phyloP scores from a whole-genome alignment of 768 basidiomycete genomes.

The Pleurotus tuoliensis region DNA sequence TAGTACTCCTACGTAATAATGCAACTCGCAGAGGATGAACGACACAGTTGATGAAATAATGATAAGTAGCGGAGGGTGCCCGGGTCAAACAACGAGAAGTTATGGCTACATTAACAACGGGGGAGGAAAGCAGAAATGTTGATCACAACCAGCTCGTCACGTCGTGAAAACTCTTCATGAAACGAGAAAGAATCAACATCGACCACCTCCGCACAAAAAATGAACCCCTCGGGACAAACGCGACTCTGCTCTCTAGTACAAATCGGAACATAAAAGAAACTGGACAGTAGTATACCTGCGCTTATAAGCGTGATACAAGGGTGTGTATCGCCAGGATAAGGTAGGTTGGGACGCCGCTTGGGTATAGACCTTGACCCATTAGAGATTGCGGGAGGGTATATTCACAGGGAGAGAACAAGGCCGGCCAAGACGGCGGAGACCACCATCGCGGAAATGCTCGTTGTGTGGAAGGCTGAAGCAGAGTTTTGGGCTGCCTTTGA shows the following conservation, averaged over 20 bases:
- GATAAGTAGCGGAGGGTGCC: slow-evolving; percentile 5
- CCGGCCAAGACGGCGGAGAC: slow-evolving; percentile 37
- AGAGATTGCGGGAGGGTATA: slow-evolving; percentile 9
- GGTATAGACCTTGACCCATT: slow-evolving; percentile 3
- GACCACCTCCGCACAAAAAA: background rate
- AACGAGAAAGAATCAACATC: slow-evolving; percentile 7
- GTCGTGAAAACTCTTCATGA: slow-evolving; percentile 2
- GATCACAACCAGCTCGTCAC: slow-evolving; percentile 7
- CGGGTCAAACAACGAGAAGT: background rate
- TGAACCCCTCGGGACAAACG: background rate
- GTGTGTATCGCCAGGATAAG: slow-evolving; percentile 8
- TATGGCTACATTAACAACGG: background rate
- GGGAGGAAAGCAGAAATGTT: slow-evolving; percentile 2
- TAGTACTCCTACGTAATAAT: slow-evolving; percentile 9
- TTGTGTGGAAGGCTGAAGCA: slow-evolving; percentile 31
- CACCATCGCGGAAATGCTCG: slow-evolving; percentile 37
- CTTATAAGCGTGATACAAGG: background rate
- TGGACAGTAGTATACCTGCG: slow-evolving; percentile 1
- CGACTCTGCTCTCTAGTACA: slow-evolving; percentile 5
- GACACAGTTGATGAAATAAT: slow-evolving; percentile 5
- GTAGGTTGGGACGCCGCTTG: slow-evolving; percentile 4
- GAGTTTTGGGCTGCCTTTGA: slow-evolving; percentile 17
- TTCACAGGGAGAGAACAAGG: slow-evolving; percentile 28
- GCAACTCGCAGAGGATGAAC: slow-evolving; percentile 7
- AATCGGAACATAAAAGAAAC: slow-evolving; percentile 3